Evolutionary conservation across 331 rosid species (phyloP).

Genomic region (Pyracantha coccinea): DNA sequence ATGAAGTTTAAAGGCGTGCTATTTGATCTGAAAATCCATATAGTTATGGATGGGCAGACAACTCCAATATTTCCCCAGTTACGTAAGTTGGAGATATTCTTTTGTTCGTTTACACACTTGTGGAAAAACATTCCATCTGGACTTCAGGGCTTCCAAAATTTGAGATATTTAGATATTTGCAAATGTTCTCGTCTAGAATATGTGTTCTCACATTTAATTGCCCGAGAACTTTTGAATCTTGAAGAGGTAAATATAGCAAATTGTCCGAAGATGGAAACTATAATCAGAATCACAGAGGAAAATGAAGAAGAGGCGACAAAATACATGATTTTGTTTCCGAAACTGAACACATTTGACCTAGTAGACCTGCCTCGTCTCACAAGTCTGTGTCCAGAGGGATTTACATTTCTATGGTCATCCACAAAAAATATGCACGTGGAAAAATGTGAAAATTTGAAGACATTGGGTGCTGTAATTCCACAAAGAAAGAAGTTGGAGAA

Average conservation of each 20-base stretch:
- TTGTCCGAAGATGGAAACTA: rapidly evolving
- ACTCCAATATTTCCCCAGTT: not conserved
- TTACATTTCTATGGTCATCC: not conserved
- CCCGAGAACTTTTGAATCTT: not conserved
- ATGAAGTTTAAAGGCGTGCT: rapidly evolving
- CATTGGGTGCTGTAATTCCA: not conserved
- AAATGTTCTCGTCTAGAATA: rapidly evolving
- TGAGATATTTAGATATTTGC: rapidly evolving
- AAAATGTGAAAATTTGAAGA: not conserved
- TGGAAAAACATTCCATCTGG: not conserved
- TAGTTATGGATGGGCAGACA: not conserved
- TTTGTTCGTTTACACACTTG: rapidly evolving
- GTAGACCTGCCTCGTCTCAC: rapidly evolving
- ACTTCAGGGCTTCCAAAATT: not conserved
- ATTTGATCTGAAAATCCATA: not conserved
- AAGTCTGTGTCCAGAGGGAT: not conserved
- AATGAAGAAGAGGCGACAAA: not conserved
- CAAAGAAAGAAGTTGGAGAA: not conserved
- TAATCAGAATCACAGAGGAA: not conserved
- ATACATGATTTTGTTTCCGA: not conserved
- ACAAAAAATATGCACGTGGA: rapidly evolving
- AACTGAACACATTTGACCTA: not conserved
- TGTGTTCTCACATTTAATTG: not conserved
- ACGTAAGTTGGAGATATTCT: rapidly evolving
- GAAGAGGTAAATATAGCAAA: rapidly evolving